Evolutionary conservation across 2,329 filamentous ascomycete species (phyloP), one percentile per base, ranked within the genome.

Genomic region (Penicillium sp.): DNA sequence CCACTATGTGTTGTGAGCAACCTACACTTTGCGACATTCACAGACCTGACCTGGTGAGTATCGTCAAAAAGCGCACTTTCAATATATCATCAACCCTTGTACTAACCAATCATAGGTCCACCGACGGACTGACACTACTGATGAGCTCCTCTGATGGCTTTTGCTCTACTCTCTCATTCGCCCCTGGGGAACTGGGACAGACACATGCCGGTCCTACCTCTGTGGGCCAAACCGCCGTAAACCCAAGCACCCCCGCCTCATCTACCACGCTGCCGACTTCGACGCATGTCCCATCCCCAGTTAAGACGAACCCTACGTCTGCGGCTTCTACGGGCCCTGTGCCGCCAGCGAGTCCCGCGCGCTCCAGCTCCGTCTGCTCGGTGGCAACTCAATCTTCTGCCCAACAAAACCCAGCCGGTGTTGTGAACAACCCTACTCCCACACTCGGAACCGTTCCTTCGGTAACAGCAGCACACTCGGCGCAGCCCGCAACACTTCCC

Each of bases 101-200:
- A 72, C 63, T 58, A 56, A 32, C 65, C 75, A 29, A n/a, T 5
- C 11, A 36, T 58, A 90, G 88, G 88, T 89, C 89, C 1, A 86
- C 81, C 59, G 89, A 92, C 72, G 89, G 89, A 11, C 80, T 85
- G 40, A 92, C 88, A 1, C 79, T 99, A 21, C 81, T 99, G 47
- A 95, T 99, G 77, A 94, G 92, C n/a, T 99, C 94, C 0, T 97
- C 94, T 0, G 94, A 99, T 72, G 94, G 94, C 0, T 99, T 97
- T 77, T 99, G 94, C 72, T 99, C 94, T 0, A 89, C 90, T 0
- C 79, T 99, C 5, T 89, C 92, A 0, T 99, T 99, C 69, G 75
- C 84, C 1, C 79, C 89, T 2, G 90, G 91, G 8, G 94, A 99
- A 72, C 79, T 99, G 1, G 94, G 94, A 11, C 87, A 93, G 60